These are phyloP conservation scores for Ophiosphaerella herpotricha DNA, from an alignment of 2,329 filamentous ascomycete species.

Conservation along the genomic window DNA sequence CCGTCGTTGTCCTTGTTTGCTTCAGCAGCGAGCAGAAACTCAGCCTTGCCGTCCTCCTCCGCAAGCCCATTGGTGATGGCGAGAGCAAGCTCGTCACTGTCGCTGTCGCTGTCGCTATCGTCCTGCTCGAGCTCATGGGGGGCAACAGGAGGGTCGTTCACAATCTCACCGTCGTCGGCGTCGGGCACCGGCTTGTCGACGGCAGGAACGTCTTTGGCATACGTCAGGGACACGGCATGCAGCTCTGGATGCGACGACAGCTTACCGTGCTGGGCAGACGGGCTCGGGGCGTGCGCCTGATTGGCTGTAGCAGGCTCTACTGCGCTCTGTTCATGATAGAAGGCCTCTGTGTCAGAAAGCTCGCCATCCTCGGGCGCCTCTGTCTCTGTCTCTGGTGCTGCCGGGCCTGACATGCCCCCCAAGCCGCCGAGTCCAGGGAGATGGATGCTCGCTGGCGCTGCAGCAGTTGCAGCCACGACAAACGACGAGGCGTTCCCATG, in stretches of 20 bases:
- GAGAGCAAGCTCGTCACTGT: constrained; percentile 10
- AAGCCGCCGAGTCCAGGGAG: constrained; percentile 46
- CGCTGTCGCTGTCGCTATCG: constrained; percentile 10
- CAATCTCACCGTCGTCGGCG: constrained; percentile 19
- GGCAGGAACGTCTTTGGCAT: constrained; percentile 26
- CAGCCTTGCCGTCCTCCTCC: constrained; percentile 38
- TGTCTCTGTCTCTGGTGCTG: constrained; percentile 10
- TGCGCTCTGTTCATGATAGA: constrained; percentile 33
- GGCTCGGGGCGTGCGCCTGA: constrained; percentile 24
- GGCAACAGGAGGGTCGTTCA: constrained; percentile 11
- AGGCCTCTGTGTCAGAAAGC: constrained; percentile 36
- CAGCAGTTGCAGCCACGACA: constrained; percentile 22
- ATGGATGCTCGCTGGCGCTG: constrained; percentile 30
- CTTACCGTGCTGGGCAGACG: constrained; percentile 34
- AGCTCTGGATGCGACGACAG: constrained; percentile 27
- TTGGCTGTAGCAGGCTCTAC: constrained; percentile 23
- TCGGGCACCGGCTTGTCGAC: constrained; percentile 16
- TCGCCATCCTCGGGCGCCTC: constrained; percentile 40
- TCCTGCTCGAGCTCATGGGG: constrained; percentile 4
- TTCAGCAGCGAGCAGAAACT: constrained; percentile 52
- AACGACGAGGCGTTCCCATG: constrained; percentile 19
- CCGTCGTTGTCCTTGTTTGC: constrained; percentile 57
- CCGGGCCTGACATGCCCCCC: constrained; percentile 26
- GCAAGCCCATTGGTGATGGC: constrained; percentile 10
- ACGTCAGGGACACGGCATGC: constrained; percentile 25